These are phyloP conservation scores for Megacollybia marginata DNA, from an alignment of 768 basidiomycete genomes.

Conservation along the genomic window DNA sequence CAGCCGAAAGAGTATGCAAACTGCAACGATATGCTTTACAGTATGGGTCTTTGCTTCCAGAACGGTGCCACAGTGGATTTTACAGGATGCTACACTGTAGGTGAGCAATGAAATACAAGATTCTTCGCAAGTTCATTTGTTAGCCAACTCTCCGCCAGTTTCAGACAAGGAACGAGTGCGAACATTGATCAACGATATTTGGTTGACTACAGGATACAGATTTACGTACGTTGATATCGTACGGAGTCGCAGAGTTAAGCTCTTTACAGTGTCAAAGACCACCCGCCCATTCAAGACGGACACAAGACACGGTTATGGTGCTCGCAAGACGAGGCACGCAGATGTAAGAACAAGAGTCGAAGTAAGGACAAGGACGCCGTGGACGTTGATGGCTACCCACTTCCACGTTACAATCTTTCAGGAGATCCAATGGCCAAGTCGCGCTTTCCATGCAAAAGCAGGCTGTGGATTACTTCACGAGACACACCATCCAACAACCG, in stretches of 20 bases:
- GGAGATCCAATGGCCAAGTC: conserved; percentile 32
- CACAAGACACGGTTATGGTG: conserved; percentile 47
- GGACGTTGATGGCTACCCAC: neutral
- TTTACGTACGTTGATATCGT: conserved; percentile 32
- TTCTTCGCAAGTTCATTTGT: neutral
- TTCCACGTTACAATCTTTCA: conserved; percentile 5
- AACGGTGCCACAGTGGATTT: conserved; percentile 24
- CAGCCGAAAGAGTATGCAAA: neutral
- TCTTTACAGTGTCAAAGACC: conserved; percentile 36
- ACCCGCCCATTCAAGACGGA: conserved; percentile 36
- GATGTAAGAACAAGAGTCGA: conserved; percentile 22
- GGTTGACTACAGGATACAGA: conserved; percentile 41
- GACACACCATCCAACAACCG: conserved; percentile 14
- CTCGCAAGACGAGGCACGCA: conserved; percentile 40
- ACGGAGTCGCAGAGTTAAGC: neutral
- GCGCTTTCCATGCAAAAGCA: conserved; percentile 37
- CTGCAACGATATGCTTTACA: neutral
- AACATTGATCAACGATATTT: conserved; percentile 34
- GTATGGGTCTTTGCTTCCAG: neutral
- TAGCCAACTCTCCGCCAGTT: conserved; percentile 14
- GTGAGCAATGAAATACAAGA: neutral
- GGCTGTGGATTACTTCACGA: conserved; percentile 38
- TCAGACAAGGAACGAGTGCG: conserved; percentile 35
- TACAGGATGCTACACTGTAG: conserved; percentile 32
- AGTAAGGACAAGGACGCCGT: conserved; percentile 26